Conservation (phyloP, 1,284 basidiomycete genomes). For the Spongispora temasekensis region DNA sequence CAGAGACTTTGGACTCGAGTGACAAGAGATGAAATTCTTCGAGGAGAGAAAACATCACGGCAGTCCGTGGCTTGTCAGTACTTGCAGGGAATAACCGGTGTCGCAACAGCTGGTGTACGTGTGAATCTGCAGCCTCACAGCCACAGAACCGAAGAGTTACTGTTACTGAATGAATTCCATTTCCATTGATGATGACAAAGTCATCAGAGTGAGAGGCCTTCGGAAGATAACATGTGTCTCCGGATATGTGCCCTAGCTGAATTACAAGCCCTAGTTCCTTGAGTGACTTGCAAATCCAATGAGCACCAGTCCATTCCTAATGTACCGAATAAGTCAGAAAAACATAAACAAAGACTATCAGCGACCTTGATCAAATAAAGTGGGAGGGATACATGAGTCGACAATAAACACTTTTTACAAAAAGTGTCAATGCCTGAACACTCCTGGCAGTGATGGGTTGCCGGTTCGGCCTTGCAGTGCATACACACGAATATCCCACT, state of each 20-base stretch:
- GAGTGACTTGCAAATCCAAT: not conserved
- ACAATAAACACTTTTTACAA: not conserved
- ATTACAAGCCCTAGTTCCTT: not conserved
- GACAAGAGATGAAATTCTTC: slow-evolving; percentile 21
- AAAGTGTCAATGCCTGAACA: not conserved
- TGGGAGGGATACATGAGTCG: not conserved
- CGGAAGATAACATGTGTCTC: not conserved
- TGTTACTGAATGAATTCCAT: not conserved
- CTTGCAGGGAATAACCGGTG: slow-evolving; percentile 11
- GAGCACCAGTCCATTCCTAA: slow-evolving; percentile 3
- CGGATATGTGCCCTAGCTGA: slow-evolving; percentile 3
- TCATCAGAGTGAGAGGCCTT: not conserved
- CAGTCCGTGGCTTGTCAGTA: slow-evolving; percentile 17
- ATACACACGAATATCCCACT: not conserved
- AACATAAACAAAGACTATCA: not conserved
- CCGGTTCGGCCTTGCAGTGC: not conserved
- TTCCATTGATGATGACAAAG: slow-evolving; percentile 10
- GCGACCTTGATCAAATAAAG: not conserved
- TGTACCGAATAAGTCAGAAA: not conserved
- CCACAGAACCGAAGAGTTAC: slow-evolving; percentile 6
- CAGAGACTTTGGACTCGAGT: slow-evolving; percentile 19
- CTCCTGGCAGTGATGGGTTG: not conserved
- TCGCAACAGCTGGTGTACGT: slow-evolving; percentile 1
- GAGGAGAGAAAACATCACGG: slow-evolving; percentile 19
- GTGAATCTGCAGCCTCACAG: slow-evolving; percentile 3